These are phyloP conservation scores for Skeletonema marinoi DNA, from an alignment of 108 stramenopile species.

Conservation along the genomic window DNA sequence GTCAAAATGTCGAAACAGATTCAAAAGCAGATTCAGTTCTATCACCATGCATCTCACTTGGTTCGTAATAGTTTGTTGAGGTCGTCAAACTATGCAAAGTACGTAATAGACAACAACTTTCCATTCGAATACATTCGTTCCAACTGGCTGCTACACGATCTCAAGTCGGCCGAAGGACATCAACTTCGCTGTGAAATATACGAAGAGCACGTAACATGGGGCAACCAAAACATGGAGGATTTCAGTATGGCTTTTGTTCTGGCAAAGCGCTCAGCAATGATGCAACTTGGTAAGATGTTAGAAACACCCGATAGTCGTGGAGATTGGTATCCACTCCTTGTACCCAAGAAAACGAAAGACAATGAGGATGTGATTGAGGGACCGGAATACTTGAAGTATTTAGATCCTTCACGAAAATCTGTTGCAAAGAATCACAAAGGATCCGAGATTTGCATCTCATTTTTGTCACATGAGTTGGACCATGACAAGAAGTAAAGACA, in stretches of 20 bases:
- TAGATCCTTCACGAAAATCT: slow-evolving; percentile 28
- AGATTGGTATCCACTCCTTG: slow-evolving; percentile 51
- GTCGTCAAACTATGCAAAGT: slow-evolving; percentile 45
- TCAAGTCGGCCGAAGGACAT: slow-evolving; percentile 39
- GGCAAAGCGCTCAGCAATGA: slow-evolving; percentile 41
- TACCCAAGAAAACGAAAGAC: slow-evolving; percentile 17
- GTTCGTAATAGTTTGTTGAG: slow-evolving; percentile 32
- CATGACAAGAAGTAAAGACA: neutral
- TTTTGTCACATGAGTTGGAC: slow-evolving; percentile 31
- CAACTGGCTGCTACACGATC: slow-evolving; percentile 62
- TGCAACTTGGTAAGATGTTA: slow-evolving; percentile 38
- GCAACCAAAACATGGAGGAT: slow-evolving; percentile 62
- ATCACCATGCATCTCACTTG: slow-evolving; percentile 41
- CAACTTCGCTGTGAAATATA: slow-evolving; percentile 79
- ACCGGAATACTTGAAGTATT: slow-evolving; percentile 37
- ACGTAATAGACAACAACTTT: slow-evolving; percentile 42
- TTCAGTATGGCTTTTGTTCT: slow-evolving; percentile 64
- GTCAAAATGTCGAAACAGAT: slow-evolving; percentile 43
- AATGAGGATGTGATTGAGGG: slow-evolving; percentile 32
- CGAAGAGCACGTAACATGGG: slow-evolving; percentile 76
- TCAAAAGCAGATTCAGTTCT: slow-evolving; percentile 51
- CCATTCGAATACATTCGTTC: slow-evolving; percentile 53
- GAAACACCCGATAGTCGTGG: slow-evolving; percentile 35
- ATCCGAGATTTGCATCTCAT: slow-evolving; percentile 36
- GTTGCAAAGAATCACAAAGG: slow-evolving; percentile 31